A percentile compares a stretch with the other conserved stretches of the same genome.
These are phyloP conservation scores for Dictyostelium firmibasis DNA, from an alignment of 78 protist species.

Conservation along the genomic window DNA sequence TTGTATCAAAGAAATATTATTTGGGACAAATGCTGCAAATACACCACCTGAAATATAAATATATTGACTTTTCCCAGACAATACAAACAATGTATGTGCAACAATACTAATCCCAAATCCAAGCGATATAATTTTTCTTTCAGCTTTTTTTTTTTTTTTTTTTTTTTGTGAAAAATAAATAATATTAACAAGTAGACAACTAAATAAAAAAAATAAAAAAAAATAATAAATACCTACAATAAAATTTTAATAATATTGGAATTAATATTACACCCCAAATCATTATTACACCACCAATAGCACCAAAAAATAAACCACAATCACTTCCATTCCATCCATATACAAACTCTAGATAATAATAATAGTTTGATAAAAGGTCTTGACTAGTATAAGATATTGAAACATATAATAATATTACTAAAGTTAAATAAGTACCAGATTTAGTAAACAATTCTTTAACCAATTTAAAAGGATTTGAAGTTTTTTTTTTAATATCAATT, in stretches of 20 bases:
- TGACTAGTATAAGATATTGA: neutral
- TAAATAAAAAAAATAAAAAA: neutral
- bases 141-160: slow-evolving; percentile 11
- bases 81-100: neutral
- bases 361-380: neutral
- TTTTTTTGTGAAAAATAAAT: neutral
- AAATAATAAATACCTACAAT: neutral
- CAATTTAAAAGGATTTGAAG: neutral
- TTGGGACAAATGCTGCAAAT: slow-evolving; percentile 17
- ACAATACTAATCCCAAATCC: neutral
- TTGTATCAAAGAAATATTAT: neutral
- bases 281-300: neutral
- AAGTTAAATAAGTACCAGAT: neutral
- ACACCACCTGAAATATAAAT: neutral
- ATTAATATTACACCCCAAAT: neutral
- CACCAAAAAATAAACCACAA: neutral
- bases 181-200: neutral
- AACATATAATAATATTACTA: neutral
- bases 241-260: slow-evolving; percentile 11
- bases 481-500: neutral
- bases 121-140: slow-evolving; percentile 11
- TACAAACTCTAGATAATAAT: neutral
- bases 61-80: slow-evolving; percentile 16
- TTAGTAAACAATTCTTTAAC: neutral
- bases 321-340: neutral